Conservation (phyloP, 2,329 filamentous ascomycete genomes). For the Aspergillus puulaauensis region DNA sequence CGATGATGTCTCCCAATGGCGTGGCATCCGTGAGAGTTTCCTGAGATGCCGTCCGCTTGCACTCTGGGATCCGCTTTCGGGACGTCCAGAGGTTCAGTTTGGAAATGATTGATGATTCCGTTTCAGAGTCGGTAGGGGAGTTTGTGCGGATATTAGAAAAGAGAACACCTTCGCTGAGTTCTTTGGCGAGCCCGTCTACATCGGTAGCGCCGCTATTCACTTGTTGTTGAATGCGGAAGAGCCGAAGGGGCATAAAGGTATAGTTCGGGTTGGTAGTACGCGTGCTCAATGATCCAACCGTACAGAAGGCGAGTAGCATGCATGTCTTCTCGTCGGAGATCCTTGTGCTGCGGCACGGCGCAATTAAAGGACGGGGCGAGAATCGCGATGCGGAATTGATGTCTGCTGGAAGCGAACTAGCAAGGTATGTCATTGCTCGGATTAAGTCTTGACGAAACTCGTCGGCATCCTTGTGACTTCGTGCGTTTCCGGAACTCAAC, state of each 20-base stretch:
- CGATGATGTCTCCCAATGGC: constrained; percentile 58
- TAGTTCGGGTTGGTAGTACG: constrained; percentile 53
- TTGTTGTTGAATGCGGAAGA: constrained; percentile 68
- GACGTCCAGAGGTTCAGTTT: constrained; percentile 23
- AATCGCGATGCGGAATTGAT: constrained; percentile 36
- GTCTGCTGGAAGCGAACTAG: constrained; percentile 44
- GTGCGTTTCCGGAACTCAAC: constrained; percentile 29
- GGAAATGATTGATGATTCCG: constrained; percentile 20
- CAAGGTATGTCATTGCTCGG: constrained; percentile 36
- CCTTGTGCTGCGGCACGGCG: constrained; percentile 31
- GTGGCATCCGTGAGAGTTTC: constrained; percentile 22
- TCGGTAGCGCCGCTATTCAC: constrained; percentile 56
- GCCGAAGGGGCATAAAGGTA: constrained; percentile 61
- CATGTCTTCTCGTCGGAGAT: constrained; percentile 40
- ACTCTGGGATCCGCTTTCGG: constrained; percentile 6
- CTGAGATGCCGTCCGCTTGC: constrained; percentile 12
- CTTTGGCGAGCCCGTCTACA: constrained; percentile 60
- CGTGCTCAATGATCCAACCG: constrained; percentile 63
- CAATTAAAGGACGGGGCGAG: constrained; percentile 36
- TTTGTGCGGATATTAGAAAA: constrained; percentile 34
- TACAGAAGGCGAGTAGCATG: constrained; percentile 54
- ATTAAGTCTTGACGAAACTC: constrained; percentile 49
- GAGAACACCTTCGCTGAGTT: constrained; percentile 62
- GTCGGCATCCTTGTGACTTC: constrained; percentile 24
- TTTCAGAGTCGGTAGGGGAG: constrained; percentile 25